phyloP scores from a whole-genome alignment of 495 filamentous ascomycete species.

The Achaetomiella virescens region DNA sequence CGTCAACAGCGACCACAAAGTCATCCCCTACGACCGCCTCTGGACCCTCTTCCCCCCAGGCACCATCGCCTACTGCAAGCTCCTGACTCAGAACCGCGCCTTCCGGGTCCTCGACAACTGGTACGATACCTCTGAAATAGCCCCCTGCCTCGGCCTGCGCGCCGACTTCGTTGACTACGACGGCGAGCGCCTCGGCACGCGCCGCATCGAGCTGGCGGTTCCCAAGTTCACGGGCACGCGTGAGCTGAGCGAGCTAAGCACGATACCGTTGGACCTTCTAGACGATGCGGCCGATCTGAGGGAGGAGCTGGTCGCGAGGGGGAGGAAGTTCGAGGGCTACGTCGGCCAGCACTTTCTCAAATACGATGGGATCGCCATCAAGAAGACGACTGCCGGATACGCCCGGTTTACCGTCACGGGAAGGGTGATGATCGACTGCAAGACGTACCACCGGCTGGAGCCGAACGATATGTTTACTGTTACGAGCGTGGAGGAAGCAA shows the following conservation, averaged over 20 bases:
- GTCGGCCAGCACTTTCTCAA: slow-evolving; percentile 26
- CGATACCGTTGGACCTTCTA: slow-evolving; percentile 25
- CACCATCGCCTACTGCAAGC: slow-evolving; percentile 23
- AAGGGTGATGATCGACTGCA: slow-evolving; percentile 35
- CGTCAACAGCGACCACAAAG: slow-evolving; percentile 17
- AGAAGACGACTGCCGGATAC: slow-evolving; percentile 20
- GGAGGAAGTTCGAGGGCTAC: slow-evolving; percentile 30
- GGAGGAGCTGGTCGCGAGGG: slow-evolving; percentile 23
- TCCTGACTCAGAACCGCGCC: slow-evolving; percentile 25
- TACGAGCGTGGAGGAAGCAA: neutral
- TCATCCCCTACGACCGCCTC: slow-evolving; percentile 30
- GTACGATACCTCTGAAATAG: slow-evolving; percentile 17
- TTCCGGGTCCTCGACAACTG: slow-evolving; percentile 19
- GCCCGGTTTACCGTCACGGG: slow-evolving; percentile 24
- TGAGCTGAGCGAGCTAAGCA: slow-evolving; percentile 22
- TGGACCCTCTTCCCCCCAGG: slow-evolving; percentile 34
- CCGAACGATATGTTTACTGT: slow-evolving; percentile 23
- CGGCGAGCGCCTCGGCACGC: slow-evolving; percentile 26
- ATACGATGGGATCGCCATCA: slow-evolving; percentile 30
- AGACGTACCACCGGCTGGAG: slow-evolving; percentile 27
- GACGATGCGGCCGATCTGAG: slow-evolving; percentile 19
- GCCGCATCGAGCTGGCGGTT: slow-evolving; percentile 16
- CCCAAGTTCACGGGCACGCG: slow-evolving; percentile 24
- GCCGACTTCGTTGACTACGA: slow-evolving; percentile 30
- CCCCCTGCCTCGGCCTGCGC: slow-evolving; percentile 11